Conservation (phyloP, 768 basidiomycete species). For the Asterophora lycoperdoides region DNA sequence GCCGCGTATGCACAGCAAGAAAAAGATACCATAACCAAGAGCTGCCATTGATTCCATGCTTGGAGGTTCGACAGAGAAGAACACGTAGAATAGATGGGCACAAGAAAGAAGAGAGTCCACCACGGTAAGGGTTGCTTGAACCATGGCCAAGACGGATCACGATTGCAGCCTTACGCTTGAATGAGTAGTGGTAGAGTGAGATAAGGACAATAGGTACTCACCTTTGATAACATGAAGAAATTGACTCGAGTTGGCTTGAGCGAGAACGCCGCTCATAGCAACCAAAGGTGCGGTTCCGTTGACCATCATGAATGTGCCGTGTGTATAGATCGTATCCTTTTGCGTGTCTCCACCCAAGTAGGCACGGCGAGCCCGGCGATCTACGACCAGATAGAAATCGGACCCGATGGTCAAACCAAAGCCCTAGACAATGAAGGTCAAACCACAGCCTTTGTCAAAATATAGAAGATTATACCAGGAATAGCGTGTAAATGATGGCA, state of each 20-base stretch:
- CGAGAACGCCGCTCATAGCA: slow-evolving; percentile 41
- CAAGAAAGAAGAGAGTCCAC: slow-evolving; percentile 76
- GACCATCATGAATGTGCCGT: slow-evolving; percentile 48
- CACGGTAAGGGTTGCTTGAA: slow-evolving; percentile 73
- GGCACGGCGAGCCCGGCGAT: slow-evolving; percentile 48
- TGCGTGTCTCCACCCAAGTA: slow-evolving; percentile 45
- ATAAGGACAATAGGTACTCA: slow-evolving; percentile 20
- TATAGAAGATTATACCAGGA: slow-evolving; percentile 44
- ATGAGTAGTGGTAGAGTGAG: slow-evolving; percentile 10
- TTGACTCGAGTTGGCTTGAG: slow-evolving; percentile 35
- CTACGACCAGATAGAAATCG: slow-evolving; percentile 72
- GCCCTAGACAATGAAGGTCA: slow-evolving; percentile 41
- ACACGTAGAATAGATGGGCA: slow-evolving; percentile 70
- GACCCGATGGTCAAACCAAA: slow-evolving; percentile 83
- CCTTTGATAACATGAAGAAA: slow-evolving; percentile 47
- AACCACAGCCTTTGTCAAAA: background rate
- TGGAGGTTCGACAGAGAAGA: slow-evolving; percentile 79
- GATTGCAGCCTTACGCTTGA: slow-evolving; percentile 59
- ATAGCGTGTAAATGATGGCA: slow-evolving; percentile 81
- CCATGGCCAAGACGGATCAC: slow-evolving; percentile 74
- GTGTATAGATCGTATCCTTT: slow-evolving; percentile 40
- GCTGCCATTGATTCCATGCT: slow-evolving; percentile 61
- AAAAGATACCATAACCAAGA: slow-evolving; percentile 74
- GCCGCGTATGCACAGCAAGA: slow-evolving; percentile 72
- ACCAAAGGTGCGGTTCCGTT: slow-evolving; percentile 42